Percentiles rank a stretch among this genome's conserved stretches.
These are phyloP conservation scores for Ilyonectria mors-panacis DNA, from an alignment of 2,329 filamentous ascomycete species.

Conservation along the genomic window DNA sequence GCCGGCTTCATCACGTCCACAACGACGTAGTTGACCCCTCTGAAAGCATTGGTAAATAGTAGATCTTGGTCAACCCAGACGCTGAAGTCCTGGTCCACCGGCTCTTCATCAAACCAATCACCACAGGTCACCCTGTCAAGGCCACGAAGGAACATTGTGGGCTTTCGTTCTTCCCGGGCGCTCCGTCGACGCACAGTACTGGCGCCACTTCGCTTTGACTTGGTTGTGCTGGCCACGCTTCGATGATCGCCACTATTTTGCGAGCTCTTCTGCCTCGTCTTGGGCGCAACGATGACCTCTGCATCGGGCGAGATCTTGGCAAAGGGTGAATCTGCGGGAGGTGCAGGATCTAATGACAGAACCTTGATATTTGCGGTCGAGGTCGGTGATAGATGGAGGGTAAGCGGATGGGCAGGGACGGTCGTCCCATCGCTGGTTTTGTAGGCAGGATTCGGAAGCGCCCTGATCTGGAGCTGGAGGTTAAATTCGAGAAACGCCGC, in stretches of 20 bases:
- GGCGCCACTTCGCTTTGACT: conserved; percentile 82
- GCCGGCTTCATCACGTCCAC: conserved; percentile 92
- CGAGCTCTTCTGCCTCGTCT: conserved; percentile 81
- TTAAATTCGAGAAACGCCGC: conserved; percentile 96
- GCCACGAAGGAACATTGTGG: conserved; percentile 83
- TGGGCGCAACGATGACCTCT: conserved; percentile 97
- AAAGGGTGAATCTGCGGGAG: conserved; percentile 79
- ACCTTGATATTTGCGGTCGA: conserved; percentile 94
- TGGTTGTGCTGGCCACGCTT: conserved; percentile 85
- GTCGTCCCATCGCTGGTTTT: conserved; percentile 64
- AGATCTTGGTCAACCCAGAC: conserved; percentile 90
- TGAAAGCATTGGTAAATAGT: conserved; percentile 78
- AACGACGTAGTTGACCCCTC: conserved; percentile 81
- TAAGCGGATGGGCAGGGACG: conserved; percentile 81
- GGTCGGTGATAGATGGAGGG: conserved; percentile 93
- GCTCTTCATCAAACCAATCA: conserved; percentile 84
- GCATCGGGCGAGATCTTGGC: conserved; percentile 94
- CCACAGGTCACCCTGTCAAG: conserved; percentile 78
- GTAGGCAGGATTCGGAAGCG: conserved; percentile 87
- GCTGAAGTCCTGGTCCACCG: conserved; percentile 71
- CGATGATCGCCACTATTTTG: conserved; percentile 80
- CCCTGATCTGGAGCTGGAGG: conserved; percentile 91
- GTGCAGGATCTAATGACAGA: conserved; percentile 83
- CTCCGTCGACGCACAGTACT: conserved; percentile 76
- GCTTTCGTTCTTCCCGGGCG: conserved; percentile 75